phyloP scores from a whole-genome alignment of 352 stramenopile species.

The Hyaloperonospora brassicae region DNA sequence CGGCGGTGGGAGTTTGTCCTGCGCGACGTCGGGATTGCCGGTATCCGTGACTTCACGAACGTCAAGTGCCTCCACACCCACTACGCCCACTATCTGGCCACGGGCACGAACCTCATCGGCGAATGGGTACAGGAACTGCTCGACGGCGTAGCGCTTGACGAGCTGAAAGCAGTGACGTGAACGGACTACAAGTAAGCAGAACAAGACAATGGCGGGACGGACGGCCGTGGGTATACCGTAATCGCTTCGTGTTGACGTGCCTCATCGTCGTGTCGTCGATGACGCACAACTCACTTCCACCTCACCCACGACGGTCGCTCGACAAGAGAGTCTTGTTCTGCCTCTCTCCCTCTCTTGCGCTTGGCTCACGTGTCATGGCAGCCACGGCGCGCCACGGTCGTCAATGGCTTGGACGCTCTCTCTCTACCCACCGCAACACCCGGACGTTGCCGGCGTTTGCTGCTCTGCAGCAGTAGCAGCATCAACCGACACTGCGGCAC shows the following conservation, averaged over 20 bases:
- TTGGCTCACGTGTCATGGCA: too few relatives aligned
- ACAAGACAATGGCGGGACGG: not conserved
- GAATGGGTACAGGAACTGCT: slow-evolving; percentile 61
- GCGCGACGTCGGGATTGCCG: slow-evolving; percentile 46
- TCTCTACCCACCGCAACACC: slow-evolving; percentile 26
- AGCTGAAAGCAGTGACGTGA: slow-evolving; percentile 18
- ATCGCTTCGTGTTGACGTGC: too few relatives aligned
- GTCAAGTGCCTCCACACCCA: slow-evolving; percentile 73
- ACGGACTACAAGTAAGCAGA: slow-evolving; percentile 4
- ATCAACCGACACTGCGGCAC: slow-evolving; percentile 37
- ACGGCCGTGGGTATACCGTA: too few relatives aligned
- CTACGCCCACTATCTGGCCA: slow-evolving; percentile 58
- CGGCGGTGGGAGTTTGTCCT: slow-evolving; percentile 38
- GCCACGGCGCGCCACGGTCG: too few relatives aligned
- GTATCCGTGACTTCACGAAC: slow-evolving; percentile 44
- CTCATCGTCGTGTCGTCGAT: too few relatives aligned
- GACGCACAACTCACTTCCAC: too few relatives aligned
- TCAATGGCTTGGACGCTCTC: too few relatives aligned
- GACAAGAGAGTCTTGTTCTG: too few relatives aligned
- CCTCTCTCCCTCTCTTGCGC: too few relatives aligned
- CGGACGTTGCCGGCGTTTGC: slow-evolving; percentile 18
- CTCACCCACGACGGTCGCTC: too few relatives aligned
- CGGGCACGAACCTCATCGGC: slow-evolving; percentile 45
- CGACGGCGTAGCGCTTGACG: slow-evolving; percentile 9
- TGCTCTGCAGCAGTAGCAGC: slow-evolving; percentile 9